Evolutionary conservation across 768 basidiomycete genomes (phyloP), one percentile per base, ranked within the genome.

Genomic region (Kwoniella sp.): DNA sequence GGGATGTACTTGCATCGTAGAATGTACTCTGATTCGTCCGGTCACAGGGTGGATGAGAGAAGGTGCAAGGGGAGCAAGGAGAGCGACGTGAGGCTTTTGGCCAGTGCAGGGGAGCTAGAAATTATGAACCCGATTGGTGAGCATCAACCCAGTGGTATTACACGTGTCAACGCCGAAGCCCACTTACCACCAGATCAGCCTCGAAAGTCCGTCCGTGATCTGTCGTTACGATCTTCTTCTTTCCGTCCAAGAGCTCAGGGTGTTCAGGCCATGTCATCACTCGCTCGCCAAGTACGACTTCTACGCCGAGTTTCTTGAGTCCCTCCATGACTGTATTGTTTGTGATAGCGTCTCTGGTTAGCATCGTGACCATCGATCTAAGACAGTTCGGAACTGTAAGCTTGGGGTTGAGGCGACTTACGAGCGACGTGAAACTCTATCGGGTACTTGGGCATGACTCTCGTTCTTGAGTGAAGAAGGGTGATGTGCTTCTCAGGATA

Each of bases 361-460:
- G 55, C 26, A 30, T 33, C 33, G 29, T 25, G 17, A 22, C n/a
- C 46, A 46, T n/a, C n/a, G n/a, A n/a, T 29, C 10, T 6, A 26
- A 10, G 33, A 21, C 51, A 12, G 27, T 21, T 46, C 50, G 13
- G 15, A 44, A 26, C n/a, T n/a, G n/a, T n/a, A n/a, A n/a, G n/a
- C n/a, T n/a, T n/a, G n/a, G n/a, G n/a, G n/a, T n/a, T n/a, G n/a
- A 25, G 10, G 24, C 19, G n/a, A 65, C 73, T 55, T 40, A 80
- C 79, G 67, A 1, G 60, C 65, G 10, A 77, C 69, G 64, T 82
- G 81, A 64, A 82, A 70, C 36, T 69, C 68, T 15, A 63, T 56
- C 7, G 79, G 73, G 58, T 81, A 82, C 6, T 73, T 62, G n/a
- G 76, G 71, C 76, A 82, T 73, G 30, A 82, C 61, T 27, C 73